Conservation (phyloP, 805 yeast species). For the Torulaspora indica region DNA sequence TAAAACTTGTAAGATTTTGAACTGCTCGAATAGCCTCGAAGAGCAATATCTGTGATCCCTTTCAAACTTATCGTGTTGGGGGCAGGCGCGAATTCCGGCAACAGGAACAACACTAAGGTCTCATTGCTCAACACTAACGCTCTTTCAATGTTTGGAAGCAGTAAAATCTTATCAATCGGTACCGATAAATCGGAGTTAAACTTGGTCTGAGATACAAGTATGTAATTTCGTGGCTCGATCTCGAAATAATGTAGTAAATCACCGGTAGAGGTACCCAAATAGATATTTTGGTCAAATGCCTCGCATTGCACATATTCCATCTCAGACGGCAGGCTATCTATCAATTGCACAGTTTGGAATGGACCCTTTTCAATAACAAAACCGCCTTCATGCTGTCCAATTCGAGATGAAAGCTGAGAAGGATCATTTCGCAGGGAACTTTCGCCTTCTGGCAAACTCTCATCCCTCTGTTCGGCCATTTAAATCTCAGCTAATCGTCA, state of each 20-base stretch:
- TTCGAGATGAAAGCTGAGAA: neutral
- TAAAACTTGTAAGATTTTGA: conserved; percentile 19
- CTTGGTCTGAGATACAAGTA: conserved; percentile 32
- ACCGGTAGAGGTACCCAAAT: conserved; percentile 32
- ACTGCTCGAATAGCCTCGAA: conserved; percentile 16
- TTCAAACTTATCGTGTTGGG: conserved; percentile 23
- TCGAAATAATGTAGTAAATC: conserved; percentile 35
- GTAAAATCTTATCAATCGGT: conserved; percentile 26
- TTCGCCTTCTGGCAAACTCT: neutral
- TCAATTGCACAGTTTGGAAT: conserved; percentile 21
- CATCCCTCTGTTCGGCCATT: conserved; percentile 2
- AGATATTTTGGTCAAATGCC: conserved; percentile 32
- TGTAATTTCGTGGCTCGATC: conserved; percentile 30
- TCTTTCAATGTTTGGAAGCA: conserved; percentile 30
- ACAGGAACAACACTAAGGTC: conserved; percentile 23
- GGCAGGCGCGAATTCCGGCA: conserved; percentile 37
- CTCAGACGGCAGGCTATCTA: conserved; percentile 25
- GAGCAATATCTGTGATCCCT: conserved; percentile 21
- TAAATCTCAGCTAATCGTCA: neutral
- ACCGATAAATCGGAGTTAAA: conserved; percentile 17
- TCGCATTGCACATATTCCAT: conserved; percentile 26
- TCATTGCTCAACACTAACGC: conserved; percentile 27
- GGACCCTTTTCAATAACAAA: conserved; percentile 19
- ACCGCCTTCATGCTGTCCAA: neutral
- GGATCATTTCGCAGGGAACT: neutral